Evolutionary conservation across 306 rosid genomes (phyloP), one percentile per base, ranked within the genome.

Genomic region (Acacia acuminata): DNA sequence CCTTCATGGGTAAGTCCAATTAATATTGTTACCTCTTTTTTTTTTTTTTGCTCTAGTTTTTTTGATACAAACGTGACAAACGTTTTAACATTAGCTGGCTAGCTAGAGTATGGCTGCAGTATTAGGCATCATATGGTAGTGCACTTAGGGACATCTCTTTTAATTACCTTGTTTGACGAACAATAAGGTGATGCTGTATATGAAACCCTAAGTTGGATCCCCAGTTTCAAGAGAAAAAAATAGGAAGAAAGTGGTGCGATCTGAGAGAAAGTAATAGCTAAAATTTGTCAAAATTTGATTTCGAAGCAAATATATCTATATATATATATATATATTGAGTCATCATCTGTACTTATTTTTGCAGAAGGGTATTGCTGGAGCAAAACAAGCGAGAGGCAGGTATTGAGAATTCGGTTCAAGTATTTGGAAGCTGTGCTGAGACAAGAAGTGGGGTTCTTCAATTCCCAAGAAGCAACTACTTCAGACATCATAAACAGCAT

Each of bases 351-450:
- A 67, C 43, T 34, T 22, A 66, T 34, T n/a, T 25, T 24, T 80
- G 86, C 90, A 96, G 99, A 96, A 83, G 99, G 99, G 5, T 93
- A 90, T 69, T 96, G 99, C 69, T 96, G 99, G 99, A 93, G 99
- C 86, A 96, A 96, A 90, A 96, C 98, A 36, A 96, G 97, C 24
- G 99, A 96, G 88, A 90, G 99, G 47, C 99, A 91, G 34, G 94
- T 93, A 55, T 77, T 92, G 83, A 91, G 85, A 81, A 92, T 96
- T 86, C 92, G 99, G 10, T 92, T 88, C 88, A 92, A 87, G 90
- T 96, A 93, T 82, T 81, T 96, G 81, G 92, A 96, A 92, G 96
- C 99, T 80, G 91, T 96, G 34, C 91, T 96, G 0, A 83, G 89
- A 81, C 99, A 96, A 88, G 99, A 96, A 86, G 98, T 96, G 60